Base-by-base conservation (phyloP, 1,284 basidiomycete species). In the Boletellus deceptivus region DNA sequence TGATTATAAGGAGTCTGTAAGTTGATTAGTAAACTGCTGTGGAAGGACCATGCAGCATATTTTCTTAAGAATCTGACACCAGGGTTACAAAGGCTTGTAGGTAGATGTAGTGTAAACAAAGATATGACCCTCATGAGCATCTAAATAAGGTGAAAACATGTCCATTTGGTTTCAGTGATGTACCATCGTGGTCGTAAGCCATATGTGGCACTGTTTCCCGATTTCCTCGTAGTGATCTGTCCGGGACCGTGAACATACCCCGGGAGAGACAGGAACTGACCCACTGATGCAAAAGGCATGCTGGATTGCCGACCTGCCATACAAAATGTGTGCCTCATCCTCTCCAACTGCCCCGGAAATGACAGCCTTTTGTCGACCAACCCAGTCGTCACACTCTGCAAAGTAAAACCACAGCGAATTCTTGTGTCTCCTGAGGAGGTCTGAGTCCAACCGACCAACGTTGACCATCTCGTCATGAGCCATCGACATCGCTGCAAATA, bases 211-310 rank as follows among this genome's bases (percentile, higher is more conserved):
- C 42, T 77, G 75, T 24, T 61, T 57, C 29, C 76, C 81, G 8
- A 83, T 53, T 38, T 72, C 58, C 48, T 77, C 71, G 10, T 78
- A 69, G 55, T 84, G 79, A 60, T 78, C 81, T 82, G n/a, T 46
- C 10, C n/a, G n/a, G 25, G 13, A 31, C 20, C 22, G 45, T 40
- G 24, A 47, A 43, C 16, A 29, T 43, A 16, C 24, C 35, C n/a
- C 31, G 27, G 50, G 10, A 24, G 24, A 14, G 17, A 39, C 7
- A 43, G 2, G 35, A 22, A 9, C 6, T 17, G 39, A 67, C 77
- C 56, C 59, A 84, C 82, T 78, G 43, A 86, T 80, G 57, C 81
- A 85, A 60, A 85, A 86, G 6, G 80, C 77, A 59, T 86, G 84
- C 5, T 79, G 82, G 44, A 85, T 72, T 34, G 71, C 74, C 8